These are phyloP conservation scores for Eucommia ulmoides DNA, from an alignment of 257 asterid species.

Conservation along the genomic window DNA sequence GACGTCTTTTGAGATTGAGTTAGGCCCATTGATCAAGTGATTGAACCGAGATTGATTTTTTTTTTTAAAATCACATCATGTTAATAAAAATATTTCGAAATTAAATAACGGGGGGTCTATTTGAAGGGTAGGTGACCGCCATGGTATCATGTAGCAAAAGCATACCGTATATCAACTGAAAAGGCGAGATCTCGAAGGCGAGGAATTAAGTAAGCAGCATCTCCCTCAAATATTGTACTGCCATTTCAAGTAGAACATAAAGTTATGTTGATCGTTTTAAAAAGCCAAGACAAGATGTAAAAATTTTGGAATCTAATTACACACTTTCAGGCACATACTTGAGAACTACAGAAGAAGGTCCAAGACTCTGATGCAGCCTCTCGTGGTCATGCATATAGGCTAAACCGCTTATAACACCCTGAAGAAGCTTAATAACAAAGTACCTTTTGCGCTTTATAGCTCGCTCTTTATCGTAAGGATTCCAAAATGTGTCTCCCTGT, in stretches of 20 bases:
- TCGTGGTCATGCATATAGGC: conserved; percentile 72
- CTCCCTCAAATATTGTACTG: conserved; percentile 80
- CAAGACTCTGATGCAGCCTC: conserved; percentile 85
- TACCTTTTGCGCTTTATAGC: conserved; percentile 53
- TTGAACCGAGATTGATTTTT: no score
- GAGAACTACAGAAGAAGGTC: conserved; percentile 83
- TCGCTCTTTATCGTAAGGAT: conserved; percentile 65
- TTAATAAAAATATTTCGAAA: no score
- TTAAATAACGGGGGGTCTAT: no score
- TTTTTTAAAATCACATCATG: no score
- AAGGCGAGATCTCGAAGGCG: conserved; percentile 96
- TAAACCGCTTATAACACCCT: conserved; percentile 60
- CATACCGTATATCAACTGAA: conserved; percentile 75
- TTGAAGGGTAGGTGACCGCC: no score
- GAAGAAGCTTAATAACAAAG: conserved; percentile 58
- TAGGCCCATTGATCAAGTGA: no score
- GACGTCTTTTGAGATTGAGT: no score
- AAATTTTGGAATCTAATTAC: no score
- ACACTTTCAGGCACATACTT: conserved; percentile 35
- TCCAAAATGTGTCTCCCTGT: conserved; percentile 55
- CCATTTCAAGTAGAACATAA: no score
- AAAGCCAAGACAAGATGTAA: no score
- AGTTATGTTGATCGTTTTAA: no score
- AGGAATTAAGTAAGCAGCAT: conserved; percentile 69
- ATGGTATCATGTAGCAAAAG: no score